Evolutionary conservation across 371 early-diverging fungal species (phyloP), one percentile per base, ranked within the genome.

Genomic region (Syncephalastrum sp.): DNA sequence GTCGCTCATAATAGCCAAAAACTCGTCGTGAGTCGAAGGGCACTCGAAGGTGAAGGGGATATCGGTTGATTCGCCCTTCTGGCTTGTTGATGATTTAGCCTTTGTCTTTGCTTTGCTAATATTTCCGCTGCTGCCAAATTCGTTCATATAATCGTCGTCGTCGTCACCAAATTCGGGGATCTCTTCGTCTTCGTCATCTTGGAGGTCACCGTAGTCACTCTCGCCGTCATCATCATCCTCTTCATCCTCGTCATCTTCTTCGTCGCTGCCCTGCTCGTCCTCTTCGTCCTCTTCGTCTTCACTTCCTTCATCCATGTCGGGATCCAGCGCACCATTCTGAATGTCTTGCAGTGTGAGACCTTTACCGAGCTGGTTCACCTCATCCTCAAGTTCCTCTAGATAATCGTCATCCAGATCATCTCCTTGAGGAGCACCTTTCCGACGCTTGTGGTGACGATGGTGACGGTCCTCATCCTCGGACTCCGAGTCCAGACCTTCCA

Each of bases 391-490:
- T 29, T 74, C 82, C 3, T 59, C 74, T 15, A 77, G 69, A 67
- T 82, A 87, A 63, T 89, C 91, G 49, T 91, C 92, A 23, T 87
- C 92, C 44, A 94, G 70, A 63, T 95, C 95, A 65, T 95, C 97
- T 0, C 82, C 95, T 51, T 88, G 87, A 12, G 93, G 84, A 10
- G 54, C 70, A 46, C 61, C 58, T 17, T 69, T 74, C 59, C 69
- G 69, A 54, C 75, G 74, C 64, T 78, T 75, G 19, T 63, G 53
- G 33, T 56, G 63, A 54, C 64, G 74, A 16, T 70, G 75, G 45
- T 72, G 74, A 6, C 77, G 76, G 17, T 67, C 79, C n/a, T 86
- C 87, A n/a, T 76, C 72, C 52, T 89, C 88, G 24, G 82, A 79
- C 16, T 83, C 90, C 3, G 86, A 84, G 17, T 83, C 75, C 50